Evolutionary conservation across 192 early-diverging fungal genomes (phyloP).

Genomic region (Chytriomyces confervae): DNA sequence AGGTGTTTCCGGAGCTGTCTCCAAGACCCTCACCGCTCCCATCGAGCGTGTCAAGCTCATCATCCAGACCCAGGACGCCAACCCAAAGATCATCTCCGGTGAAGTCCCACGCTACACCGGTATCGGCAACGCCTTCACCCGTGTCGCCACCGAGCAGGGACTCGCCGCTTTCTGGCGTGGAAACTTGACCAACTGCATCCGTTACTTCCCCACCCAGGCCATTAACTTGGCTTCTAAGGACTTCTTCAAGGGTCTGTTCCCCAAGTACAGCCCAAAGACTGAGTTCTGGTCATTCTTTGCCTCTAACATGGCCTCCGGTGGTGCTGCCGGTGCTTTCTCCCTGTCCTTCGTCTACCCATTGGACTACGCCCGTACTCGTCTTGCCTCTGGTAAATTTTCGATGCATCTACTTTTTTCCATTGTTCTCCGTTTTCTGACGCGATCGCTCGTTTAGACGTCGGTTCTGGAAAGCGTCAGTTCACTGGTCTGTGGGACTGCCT

Average conservation of each 20-base stretch:
- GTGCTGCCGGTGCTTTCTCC: conserved; percentile 90
- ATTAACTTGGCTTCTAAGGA: conserved; percentile 98
- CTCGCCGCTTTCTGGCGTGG: conserved; percentile 72
- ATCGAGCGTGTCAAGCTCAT: conserved; percentile 96
- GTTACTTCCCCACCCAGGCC: conserved; percentile 99
- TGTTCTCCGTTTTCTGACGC: conserved; percentile 3
- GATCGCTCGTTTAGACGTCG: conserved; percentile 44
- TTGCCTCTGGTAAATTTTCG: conserved; percentile 60
- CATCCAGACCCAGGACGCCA: conserved; percentile 43
- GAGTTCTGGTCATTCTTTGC: conserved; percentile 85
- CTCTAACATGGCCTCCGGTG: conserved; percentile 94
- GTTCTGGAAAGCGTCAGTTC: conserved; percentile 88
- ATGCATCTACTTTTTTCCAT: not conserved
- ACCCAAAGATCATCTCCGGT: conserved; percentile 71
- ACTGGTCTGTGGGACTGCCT: conserved; percentile 84
- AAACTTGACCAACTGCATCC: conserved; percentile 94
- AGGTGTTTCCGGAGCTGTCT: conserved; percentile 95
- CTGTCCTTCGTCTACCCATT: conserved; percentile 92
- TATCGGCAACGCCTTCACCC: conserved; percentile 90
- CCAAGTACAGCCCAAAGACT: conserved; percentile 52
- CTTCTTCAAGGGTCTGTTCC: conserved; percentile 94
- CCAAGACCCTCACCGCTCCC: conserved; percentile 97
- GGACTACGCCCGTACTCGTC: conserved; percentile 98
- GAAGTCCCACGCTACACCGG: conserved; percentile 85
- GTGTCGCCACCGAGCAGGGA: conserved; percentile 87